Conservation (phyloP, 2,329 filamentous ascomycete genomes). For the Colletotrichum cuscutae region DNA sequence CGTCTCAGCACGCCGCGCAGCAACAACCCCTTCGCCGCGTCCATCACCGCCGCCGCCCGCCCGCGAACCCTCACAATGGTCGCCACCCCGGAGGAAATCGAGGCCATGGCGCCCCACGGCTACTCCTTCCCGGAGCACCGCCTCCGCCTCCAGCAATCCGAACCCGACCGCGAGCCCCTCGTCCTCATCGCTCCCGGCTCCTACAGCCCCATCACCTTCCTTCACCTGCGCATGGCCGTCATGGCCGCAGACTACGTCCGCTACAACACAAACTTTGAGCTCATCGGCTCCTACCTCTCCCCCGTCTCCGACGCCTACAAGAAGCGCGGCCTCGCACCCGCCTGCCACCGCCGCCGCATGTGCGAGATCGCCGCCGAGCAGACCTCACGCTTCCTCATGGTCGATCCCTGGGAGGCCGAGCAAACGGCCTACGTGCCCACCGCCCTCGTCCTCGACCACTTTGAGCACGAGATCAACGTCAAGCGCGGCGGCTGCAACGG, state of each 20-base stretch:
- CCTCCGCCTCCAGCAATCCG: conserved; percentile 65
- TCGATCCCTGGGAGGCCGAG: conserved; percentile 89
- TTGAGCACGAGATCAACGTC: conserved; percentile 88
- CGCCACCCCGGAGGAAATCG: conserved; percentile 32
- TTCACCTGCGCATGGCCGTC: conserved; percentile 88
- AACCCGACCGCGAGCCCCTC: conserved; percentile 68
- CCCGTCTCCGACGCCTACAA: conserved; percentile 78
- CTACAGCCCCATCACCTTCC: conserved; percentile 80
- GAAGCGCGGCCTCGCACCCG: conserved; percentile 80
- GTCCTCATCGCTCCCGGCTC: conserved; percentile 76
- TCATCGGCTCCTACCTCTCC: conserved; percentile 86
- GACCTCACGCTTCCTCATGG: conserved; percentile 83
- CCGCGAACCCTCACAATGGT: conserved; percentile 26
- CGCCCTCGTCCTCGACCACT: conserved; percentile 89
- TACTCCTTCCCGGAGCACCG: conserved; percentile 73
- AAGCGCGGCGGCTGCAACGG: conserved; percentile 82
- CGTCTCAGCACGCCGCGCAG: conserved; percentile 15
- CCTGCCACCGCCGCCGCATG: conserved; percentile 83
- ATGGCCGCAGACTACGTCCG: conserved; percentile 85
- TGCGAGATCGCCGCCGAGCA: conserved; percentile 82
- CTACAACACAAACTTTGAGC: conserved; percentile 78
- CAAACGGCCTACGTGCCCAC: conserved; percentile 89
- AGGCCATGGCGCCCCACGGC: conserved; percentile 36
- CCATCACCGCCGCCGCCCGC: neutral
- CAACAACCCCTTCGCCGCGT: neutral